Evolutionary conservation across 225 moss, liverwort and hornwort genomes (phyloP).

Genomic region (Polytrichum commune): DNA sequence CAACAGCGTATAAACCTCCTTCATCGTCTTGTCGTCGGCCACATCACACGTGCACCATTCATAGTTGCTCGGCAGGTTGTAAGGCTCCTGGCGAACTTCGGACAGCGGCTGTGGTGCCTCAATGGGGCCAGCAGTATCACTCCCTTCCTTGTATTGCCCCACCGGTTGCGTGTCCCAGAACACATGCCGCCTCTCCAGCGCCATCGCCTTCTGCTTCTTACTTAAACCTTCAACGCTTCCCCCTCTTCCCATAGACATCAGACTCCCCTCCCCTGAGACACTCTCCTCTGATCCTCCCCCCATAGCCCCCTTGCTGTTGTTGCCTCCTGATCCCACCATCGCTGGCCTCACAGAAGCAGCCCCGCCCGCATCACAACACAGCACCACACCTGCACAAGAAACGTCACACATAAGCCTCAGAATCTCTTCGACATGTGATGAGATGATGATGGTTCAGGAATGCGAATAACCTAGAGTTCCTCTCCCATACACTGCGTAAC

Average conservation of each 20-base stretch:
- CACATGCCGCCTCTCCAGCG: slow-evolving; percentile 62
- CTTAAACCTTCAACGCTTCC: slow-evolving; percentile 47
- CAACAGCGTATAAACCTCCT: slow-evolving; percentile 89
- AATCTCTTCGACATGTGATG: background rate
- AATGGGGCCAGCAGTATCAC: slow-evolving; percentile 67
- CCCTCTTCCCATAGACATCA: slow-evolving; percentile 36
- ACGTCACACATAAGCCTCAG: background rate
- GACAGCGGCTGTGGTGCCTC: slow-evolving; percentile 65
- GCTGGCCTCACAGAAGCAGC: background rate
- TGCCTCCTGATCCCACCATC: slow-evolving; percentile 36
- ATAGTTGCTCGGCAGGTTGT: slow-evolving; percentile 87
- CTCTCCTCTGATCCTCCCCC: slow-evolving; percentile 16
- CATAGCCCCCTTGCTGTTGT: slow-evolving; percentile 12
- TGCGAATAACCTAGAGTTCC: no score
- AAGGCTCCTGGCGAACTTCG: slow-evolving; percentile 79
- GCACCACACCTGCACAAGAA: background rate
- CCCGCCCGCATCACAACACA: slow-evolving; percentile 2
- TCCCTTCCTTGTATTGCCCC: slow-evolving; percentile 68
- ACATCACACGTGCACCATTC: slow-evolving; percentile 98
- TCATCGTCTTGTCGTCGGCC: slow-evolving; percentile 66
- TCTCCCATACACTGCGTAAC: no score
- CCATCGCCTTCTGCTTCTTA: slow-evolving; percentile 55
- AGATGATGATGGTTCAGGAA: background rate
- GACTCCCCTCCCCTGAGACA: slow-evolving; percentile 28
- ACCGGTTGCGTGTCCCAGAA: slow-evolving; percentile 99